Base-by-base conservation (phyloP, 495 filamentous ascomycete genomes). In the Cercophora samala region DNA sequence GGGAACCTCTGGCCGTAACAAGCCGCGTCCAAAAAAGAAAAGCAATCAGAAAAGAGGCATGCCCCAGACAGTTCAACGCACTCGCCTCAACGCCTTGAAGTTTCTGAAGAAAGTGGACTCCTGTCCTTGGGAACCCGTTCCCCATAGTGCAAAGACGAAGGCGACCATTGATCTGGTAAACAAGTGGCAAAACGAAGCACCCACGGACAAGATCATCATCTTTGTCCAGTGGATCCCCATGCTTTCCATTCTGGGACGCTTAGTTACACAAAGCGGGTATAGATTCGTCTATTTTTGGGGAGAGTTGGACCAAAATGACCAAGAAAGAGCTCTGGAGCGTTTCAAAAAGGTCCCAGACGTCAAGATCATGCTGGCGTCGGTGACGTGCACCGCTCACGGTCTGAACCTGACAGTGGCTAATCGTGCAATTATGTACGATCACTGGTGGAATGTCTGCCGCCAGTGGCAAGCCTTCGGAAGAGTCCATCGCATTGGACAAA, bases 401-500 rank as follows among this genome's bases (percentile, higher is more conserved):
- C 67, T 79, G 2, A 79, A 79, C 55, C 62, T 81, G 2, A 73
- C 70, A 0, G 71, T 24, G 1, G 79, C 77, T 0, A 81, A 78
- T 64, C 68, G 79, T 0, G 80, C 82, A 6, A 82, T 86, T 56
- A 63, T 79, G 18, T 66, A 77, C 1, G 82, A 84, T 58, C 73
- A 70, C 5, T 82, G 78, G 79, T 82, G 76, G 78, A 77, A 83
- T 63, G 25, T 62, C 13, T 65, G 66, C 15, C 64, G 74, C 55
- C 75, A 81, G 32, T 24, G 73, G 9, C 80, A 88, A 76, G 89
- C 89, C 0, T 89, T 89, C 69, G 86, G 82, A 32, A 84, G 89
- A 0, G 78, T 90, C 6, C 85, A 82, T 63, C 82, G 89, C 4
- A 88, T 89, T 21, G 89, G 89, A 0, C 89, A 92, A 62, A 62